Conservation (phyloP, 2,329 filamentous ascomycete genomes). For the Venturia carpophila region DNA sequence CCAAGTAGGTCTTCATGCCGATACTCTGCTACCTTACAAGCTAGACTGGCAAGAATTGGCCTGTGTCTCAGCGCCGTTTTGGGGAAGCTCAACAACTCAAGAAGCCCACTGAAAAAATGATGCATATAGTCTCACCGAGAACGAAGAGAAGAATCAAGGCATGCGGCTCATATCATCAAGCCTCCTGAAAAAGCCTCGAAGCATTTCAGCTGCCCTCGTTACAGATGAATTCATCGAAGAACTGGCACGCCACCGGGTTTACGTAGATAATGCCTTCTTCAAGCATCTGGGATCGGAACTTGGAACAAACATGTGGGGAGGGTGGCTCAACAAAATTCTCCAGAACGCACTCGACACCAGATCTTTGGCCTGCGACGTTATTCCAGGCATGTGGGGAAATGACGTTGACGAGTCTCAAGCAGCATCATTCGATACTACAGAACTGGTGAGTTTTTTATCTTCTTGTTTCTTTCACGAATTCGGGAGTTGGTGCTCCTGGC, state of each 20-base stretch:
- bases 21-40: not conserved
- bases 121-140: not conserved
- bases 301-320: not conserved
- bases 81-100: not conserved
- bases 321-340: not conserved
- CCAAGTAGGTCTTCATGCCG: not conserved
- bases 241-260: not conserved
- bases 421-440: not conserved
- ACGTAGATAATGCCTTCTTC: not conserved
- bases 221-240: not conserved
- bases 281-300: not conserved
- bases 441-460: not conserved
- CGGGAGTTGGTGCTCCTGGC: not conserved
- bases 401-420: not conserved
- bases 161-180: not conserved
- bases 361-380: not conserved
- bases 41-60: not conserved
- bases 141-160: not conserved
- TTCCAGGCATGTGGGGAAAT: constrained; percentile 1
- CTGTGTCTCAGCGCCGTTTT: not conserved
- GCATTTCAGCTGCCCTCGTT: not conserved
- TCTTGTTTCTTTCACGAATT: too few species aligned
- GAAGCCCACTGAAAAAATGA: not conserved
- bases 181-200: not conserved
- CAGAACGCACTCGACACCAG: not conserved